Conservation (phyloP, 345 rosid species). For the Brassica juncea region DNA sequence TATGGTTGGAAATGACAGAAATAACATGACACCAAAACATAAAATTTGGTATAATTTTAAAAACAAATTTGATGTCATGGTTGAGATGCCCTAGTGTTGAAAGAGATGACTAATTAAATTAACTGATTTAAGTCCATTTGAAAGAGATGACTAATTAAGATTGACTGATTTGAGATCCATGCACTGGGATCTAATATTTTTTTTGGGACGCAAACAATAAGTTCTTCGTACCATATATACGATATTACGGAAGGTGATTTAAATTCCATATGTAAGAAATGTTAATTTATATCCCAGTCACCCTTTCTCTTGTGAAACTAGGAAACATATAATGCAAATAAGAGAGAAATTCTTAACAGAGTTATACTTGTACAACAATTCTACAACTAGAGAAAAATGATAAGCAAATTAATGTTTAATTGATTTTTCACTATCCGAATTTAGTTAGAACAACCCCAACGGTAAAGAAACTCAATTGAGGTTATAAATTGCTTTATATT, state of each 20-base stretch:
- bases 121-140: no score
- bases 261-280: background rate
- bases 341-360: background rate
- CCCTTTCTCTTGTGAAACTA: background rate
- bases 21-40: no score
- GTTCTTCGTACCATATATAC: background rate
- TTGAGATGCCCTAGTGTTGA: background rate
- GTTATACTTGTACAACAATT: background rate
- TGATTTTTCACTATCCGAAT: no score
- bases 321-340: background rate
- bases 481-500: no score
- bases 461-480: no score
- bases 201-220: background rate
- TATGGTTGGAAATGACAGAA: no score
- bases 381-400: background rate
- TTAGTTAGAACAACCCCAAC: no score
- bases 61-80: no score
- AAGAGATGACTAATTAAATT: background rate
- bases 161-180: background rate
- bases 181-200: background rate
- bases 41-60: no score
- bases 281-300: background rate
- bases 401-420: no score
- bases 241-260: background rate
- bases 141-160: no score